Base-by-base conservation (phyloP, 345 rosid species). In the Bruguiera sexangula region DNA sequence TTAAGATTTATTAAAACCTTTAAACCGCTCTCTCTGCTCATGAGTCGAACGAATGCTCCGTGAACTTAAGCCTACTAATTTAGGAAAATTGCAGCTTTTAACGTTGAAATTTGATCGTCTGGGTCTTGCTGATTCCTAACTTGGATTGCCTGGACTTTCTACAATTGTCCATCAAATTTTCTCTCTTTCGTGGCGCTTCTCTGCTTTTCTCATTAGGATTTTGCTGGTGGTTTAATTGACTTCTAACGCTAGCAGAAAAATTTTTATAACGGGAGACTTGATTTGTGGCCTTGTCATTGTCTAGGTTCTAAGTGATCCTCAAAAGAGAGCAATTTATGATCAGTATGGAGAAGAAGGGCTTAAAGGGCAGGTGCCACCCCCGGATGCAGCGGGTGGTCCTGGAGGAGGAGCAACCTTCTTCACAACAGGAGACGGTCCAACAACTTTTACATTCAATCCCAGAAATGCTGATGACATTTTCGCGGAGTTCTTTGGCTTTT, bases 331-430 rank as follows among this genome's bases (percentile, higher is more conserved):
- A 29, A 60, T 89, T 8, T 92, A 88, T 72, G 96, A 92, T 62
- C 96, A 86, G 56, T 86, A 85, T 62, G 98, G 98, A 22, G 96
- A 92, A 75, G 95, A 92, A 76, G 98, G 91, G 56, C 85, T 92
- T 0, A 89, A 87, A 70, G 90, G 87, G 13, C 90, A 83, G 67
- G 87, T 82, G 30, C 98, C 96, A 16, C 89, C 97, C 19, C 93
- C 90, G 0, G 87, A 77, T 24, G 83, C 86, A 20, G 82, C 86
- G 0, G 93, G 87, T 10, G 88, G 84, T 19, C 80, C 84, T 18
- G 90, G 84, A 34, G 90, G 84, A 34, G 90, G 90, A 39, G 76
- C 90, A 24, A 84, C 92, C 9, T 89, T 85, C 87, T 91, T 87
- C 86, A 80, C 87, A 8, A 73, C 92, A 0, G 93, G 98, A 48